phyloP scores from a whole-genome alignment of 768 basidiomycete genomes.

The Boletus sp. region DNA sequence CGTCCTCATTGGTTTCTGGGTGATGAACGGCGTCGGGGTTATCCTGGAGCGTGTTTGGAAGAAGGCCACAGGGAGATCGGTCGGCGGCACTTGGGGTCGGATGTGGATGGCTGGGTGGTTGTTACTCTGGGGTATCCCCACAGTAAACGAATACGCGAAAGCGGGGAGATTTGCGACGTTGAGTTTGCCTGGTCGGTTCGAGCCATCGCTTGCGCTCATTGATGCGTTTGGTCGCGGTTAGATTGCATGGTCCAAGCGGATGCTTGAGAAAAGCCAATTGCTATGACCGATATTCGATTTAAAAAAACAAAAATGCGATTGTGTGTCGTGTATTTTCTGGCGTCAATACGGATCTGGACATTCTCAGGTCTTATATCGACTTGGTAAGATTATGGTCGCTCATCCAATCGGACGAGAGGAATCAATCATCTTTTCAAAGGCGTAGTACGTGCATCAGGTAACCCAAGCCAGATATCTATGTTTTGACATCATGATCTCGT shows the following conservation, averaged over 20 bases:
- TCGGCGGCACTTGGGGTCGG: conserved; percentile 46
- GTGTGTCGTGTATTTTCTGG: neutral
- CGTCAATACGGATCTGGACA: neutral
- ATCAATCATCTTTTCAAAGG: no score
- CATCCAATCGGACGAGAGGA: no score
- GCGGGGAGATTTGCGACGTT: conserved; percentile 13
- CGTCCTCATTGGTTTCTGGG: conserved; percentile 46
- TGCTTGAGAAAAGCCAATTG: neutral
- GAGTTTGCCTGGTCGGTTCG: conserved; percentile 8
- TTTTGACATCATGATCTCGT: no score
- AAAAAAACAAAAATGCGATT: neutral
- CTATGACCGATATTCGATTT: no score
- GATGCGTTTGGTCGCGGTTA: neutral
- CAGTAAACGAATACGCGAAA: conserved; percentile 38
- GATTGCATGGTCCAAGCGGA: neutral
- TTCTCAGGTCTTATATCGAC: no score
- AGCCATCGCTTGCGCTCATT: conserved; percentile 30
- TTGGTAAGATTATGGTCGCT: no score
- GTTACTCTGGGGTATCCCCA: conserved; percentile 42
- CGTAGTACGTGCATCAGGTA: no score
- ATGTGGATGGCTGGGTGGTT: conserved; percentile 52
- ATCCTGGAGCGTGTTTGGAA: conserved; percentile 48
- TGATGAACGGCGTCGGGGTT: conserved; percentile 54
- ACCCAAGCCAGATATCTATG: no score
- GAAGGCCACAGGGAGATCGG: conserved; percentile 37